phyloP scores from a whole-genome alignment of 1,139 yeast genomes.

The Kluyveromyces sp. region DNA sequence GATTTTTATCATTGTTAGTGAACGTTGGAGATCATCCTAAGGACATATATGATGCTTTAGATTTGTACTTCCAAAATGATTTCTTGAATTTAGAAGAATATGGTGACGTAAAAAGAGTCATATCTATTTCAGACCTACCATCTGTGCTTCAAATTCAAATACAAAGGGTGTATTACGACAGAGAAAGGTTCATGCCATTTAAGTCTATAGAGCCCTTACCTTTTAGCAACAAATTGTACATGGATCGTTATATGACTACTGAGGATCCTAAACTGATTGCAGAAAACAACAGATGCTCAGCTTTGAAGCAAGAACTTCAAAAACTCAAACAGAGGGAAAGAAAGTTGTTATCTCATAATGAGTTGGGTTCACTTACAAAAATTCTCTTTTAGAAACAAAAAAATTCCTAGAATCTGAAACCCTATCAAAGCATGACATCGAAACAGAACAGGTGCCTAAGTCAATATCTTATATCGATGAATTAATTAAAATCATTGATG shows the following conservation, averaged over 20 bases:
- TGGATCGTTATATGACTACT: slow-evolving; percentile 82
- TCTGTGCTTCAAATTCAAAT: slow-evolving; percentile 83
- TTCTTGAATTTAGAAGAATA: slow-evolving; percentile 57
- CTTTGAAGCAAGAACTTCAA: slow-evolving; percentile 54
- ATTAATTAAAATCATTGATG: slow-evolving; percentile 28
- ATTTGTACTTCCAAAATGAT: slow-evolving; percentile 67
- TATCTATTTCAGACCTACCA: slow-evolving; percentile 67
- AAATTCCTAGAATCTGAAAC: slow-evolving; percentile 43
- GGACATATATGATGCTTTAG: slow-evolving; percentile 84
- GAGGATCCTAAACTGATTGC: slow-evolving; percentile 45
- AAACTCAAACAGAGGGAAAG: slow-evolving; percentile 39
- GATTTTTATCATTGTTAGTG: slow-evolving; percentile 74
- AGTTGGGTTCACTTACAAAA: slow-evolving; percentile 41
- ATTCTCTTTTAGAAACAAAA: slow-evolving; percentile 48
- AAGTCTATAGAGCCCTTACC: slow-evolving; percentile 79
- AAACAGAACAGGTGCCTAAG: slow-evolving; percentile 17
- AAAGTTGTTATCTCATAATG: slow-evolving; percentile 38
- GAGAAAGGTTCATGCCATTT: slow-evolving; percentile 63
- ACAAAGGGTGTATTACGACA: slow-evolving; percentile 86
- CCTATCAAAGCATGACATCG: slow-evolving; percentile 33
- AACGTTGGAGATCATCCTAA: slow-evolving; percentile 85
- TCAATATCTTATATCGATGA: slow-evolving; percentile 30
- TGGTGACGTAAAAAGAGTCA: slow-evolving; percentile 64
- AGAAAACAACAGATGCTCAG: slow-evolving; percentile 51
- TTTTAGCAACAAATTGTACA: slow-evolving; percentile 65